Base-by-base conservation (phyloP, 768 basidiomycete species). In the Suillus tomentosus region DNA sequence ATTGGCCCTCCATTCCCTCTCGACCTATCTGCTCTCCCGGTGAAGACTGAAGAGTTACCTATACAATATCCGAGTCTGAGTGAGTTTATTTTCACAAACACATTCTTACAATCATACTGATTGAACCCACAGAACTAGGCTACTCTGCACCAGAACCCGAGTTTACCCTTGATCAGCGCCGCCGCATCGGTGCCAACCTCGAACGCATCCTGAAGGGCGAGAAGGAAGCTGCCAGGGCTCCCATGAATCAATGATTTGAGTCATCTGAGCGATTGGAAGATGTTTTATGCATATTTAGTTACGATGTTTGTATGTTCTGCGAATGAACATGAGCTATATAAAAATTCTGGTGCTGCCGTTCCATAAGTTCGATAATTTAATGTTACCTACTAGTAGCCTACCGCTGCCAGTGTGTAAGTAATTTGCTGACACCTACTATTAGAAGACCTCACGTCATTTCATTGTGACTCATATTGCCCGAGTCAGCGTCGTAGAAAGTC, bases 1-100 rank as follows among this genome's bases (percentile, higher is more conserved):
- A 82, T 93, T 17, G 91, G 91, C 0, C 84, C 87, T 39, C 73
- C 91, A 2, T 88, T 80, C 75, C 87, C 89, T 1, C 80, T 92
- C 24, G 87, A 92, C 69, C 80, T 91, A 8, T 79, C 82, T 11
- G 73, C 67, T 8, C 80, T 93, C 22, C 85, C 87, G 0, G 63
- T 85, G n/a, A 69, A 78, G 54, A 79, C 74, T 58, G 82, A 84
- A 0, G 77, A 83, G 3, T 68, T 91, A n/a, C 90, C 89, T 0
- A 64, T 86, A 24, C 90, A 92, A 69, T 93, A 92, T 66, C 75
- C 85, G 2, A 87, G 83, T 62, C 79, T 89, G 57, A 84, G 88
- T 88, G 69, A 66, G 85, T 77, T n/a, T 31, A 34, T 31, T 2
- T 22, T 6, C 45, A 63, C 73, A 11, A 70, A 71, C 76, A 57